Evolutionary conservation across 1,139 yeast species (phyloP).

Genomic region (Candida tetrigidarum): DNA sequence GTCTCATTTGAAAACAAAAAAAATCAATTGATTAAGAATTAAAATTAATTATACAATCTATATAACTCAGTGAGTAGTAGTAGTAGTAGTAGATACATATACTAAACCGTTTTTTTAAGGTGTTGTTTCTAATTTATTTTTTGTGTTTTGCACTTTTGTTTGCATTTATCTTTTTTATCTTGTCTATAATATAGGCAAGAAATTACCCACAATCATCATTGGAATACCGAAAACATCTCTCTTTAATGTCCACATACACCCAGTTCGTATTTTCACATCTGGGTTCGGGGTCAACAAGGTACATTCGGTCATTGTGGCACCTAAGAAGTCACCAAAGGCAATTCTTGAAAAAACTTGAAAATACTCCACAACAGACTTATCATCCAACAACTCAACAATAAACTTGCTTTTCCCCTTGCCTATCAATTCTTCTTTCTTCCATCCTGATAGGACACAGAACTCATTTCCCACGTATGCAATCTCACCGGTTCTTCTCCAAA

Average conservation of each 20-base stretch:
- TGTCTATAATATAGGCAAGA: constrained; percentile 61
- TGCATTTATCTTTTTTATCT: neutral
- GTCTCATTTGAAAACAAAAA: no score
- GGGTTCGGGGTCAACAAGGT: constrained; percentile 64
- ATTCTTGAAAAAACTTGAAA: constrained; percentile 83
- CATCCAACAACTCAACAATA: constrained; percentile 90
- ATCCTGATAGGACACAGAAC: constrained; percentile 87
- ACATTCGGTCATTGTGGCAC: constrained; percentile 89
- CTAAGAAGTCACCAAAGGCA: constrained; percentile 90
- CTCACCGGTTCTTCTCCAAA: constrained; percentile 96
- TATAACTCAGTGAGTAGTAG: neutral
- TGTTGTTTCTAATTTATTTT: neutral
- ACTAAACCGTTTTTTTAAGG: neutral
- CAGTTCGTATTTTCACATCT: constrained; percentile 60
- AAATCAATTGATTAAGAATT: neutral
- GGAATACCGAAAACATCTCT: constrained; percentile 68
- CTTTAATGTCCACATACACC: constrained; percentile 87
- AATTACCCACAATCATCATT: constrained; percentile 95
- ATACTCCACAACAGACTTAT: constrained; percentile 82
- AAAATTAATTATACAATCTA: constrained; percentile 2
- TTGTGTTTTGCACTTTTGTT: neutral
- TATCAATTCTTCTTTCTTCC: constrained; percentile 74
- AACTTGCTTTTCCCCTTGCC: constrained; percentile 58
- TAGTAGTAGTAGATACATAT: no score
- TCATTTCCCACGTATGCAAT: constrained; percentile 94